Base-by-base conservation (phyloP, 345 rosid species). In the Eutrema japonicum region DNA sequence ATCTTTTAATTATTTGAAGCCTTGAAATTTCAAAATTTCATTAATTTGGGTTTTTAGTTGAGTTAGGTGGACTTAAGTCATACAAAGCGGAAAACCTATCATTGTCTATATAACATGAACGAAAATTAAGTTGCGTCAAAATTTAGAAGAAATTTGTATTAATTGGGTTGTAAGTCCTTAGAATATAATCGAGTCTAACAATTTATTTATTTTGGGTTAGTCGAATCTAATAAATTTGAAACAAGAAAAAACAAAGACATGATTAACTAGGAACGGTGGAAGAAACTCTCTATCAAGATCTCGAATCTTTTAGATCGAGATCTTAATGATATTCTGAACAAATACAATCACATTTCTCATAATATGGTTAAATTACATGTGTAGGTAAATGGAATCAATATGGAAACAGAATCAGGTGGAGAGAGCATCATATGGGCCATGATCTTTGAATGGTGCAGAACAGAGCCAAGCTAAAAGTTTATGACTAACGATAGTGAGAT, bases 361-460 rank as follows among this genome's bases (percentile, higher is more conserved):
- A 7, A 11, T 45, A 36, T 45, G 4, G 26, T 26, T 36, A 65
- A 38, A 71, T 30, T 49, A 38, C 49, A 35, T 22, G 58, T 29
- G 42, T 57, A 47, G 38, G 49, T 68, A 16, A 49, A 51, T 67
- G 16, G 14, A 51, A 50, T 67, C 33, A 60, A 12, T 58, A 60
- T n/a, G 55, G 45, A 43, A 43, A 51, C 68, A 75, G 35, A 51
- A 67, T 50, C 73, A 67, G 73, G 73, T 67, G 73, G 33, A 74
- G 78, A 42, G 13, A 62, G 38, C 55, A 75, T 10, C 38, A 42
- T 45, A 67, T 75, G 73, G 78, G 73, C 63, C 78, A 75, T 67
- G 68, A 51, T 75, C 3, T 67, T 54, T 67, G 68, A 67, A 42
- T 67, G 68, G 78, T 67, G 54, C 45, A 75, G 59, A 22, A 2